Base-by-base conservation (phyloP, 2,329 filamentous ascomycete species). In the Hypoxylon sp. region DNA sequence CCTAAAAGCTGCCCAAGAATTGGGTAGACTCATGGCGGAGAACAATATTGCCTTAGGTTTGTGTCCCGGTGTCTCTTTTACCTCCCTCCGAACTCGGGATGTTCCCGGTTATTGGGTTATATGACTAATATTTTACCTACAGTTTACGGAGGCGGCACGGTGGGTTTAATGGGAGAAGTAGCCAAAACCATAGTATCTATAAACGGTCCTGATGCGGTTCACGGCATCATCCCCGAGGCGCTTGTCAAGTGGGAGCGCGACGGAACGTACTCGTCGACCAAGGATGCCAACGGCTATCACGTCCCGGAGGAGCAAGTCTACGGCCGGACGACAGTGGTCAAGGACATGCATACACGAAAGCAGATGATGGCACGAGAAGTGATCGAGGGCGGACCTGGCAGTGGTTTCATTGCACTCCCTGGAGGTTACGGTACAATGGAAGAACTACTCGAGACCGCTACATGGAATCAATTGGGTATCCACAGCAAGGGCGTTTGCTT, bases 381-480 rank as follows among this genome's bases (percentile, higher is more conserved):
- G 15, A 87, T 97, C 24, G 87, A 88, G 19, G 93, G 93, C 27
- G 94, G 92, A 0, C 89, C 91, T 0, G 95, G 95, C 0, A 91
- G 89, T 63, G 95, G 95, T 11, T 99, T 99, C 82, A 89, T 99
- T 44, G 94, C 94, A 29, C 83, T 99, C 65, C 89, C 88, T 61
- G 77, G 95, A 47, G 96, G 96, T 0, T 99, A 95, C 80, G 96
- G 96, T 19, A 99, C 96, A 1, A 87, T 98, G 78, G 96, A 99
- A 83, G 96, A 99, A 85, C 86, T 99, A 78, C 94, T 97, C 80
- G 93, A 97, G 83, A 89, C 93, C 2, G 90, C 90, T 27, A 97
- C 93, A 10, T 99, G 96, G 94, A 98, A 98, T 80, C 96, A 98
- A 83, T 82, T 99, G 54, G 95, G 96, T 0, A 98, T 99, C 72